These are phyloP conservation scores for Poa pratensis DNA, from an alignment of 176 grass and related monocot genomes.

Conservation along the genomic window DNA sequence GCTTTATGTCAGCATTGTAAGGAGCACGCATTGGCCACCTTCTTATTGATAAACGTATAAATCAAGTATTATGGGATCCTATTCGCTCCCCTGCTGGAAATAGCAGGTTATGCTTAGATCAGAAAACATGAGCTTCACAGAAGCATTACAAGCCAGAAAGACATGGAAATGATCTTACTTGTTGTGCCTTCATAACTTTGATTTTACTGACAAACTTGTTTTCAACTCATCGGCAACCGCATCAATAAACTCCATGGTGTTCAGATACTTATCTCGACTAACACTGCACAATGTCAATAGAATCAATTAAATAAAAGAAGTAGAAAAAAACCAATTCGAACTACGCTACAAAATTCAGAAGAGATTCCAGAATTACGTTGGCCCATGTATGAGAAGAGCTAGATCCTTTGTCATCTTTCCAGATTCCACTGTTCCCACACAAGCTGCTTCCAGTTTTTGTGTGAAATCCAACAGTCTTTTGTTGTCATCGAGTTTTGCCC, in stretches of 20 bases:
- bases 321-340: not conserved
- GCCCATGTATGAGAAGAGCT: conserved; percentile 66
- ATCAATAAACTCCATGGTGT: conserved; percentile 65
- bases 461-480: conserved; percentile 59
- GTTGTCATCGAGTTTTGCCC: conserved; percentile 70
- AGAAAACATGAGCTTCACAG: conserved; percentile 13
- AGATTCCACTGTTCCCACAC: conserved; percentile 69
- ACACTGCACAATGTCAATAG: conserved; percentile 49
- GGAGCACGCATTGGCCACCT: too few relatives aligned
- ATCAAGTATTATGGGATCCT: too few relatives aligned
- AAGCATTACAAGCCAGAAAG: not conserved
- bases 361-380: conserved; percentile 47
- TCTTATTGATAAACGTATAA: too few relatives aligned
- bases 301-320: conserved; percentile 7
- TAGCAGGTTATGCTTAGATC: too few relatives aligned
- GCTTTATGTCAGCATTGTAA: too few relatives aligned
- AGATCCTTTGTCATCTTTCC: conserved; percentile 93
- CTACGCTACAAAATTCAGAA: too few relatives aligned
- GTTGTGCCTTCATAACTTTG: conserved; percentile 50
- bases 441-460: conserved; percentile 64
- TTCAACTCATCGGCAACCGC: conserved; percentile 59
- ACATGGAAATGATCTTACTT: not conserved
- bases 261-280: conserved; percentile 54
- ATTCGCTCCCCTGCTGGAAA: too few relatives aligned
- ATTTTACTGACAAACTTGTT: conserved; percentile 49